Evolutionary conservation across 1,284 basidiomycete genomes (phyloP), one percentile per base, ranked within the genome.

Genomic region (Meripilus lineatus): DNA sequence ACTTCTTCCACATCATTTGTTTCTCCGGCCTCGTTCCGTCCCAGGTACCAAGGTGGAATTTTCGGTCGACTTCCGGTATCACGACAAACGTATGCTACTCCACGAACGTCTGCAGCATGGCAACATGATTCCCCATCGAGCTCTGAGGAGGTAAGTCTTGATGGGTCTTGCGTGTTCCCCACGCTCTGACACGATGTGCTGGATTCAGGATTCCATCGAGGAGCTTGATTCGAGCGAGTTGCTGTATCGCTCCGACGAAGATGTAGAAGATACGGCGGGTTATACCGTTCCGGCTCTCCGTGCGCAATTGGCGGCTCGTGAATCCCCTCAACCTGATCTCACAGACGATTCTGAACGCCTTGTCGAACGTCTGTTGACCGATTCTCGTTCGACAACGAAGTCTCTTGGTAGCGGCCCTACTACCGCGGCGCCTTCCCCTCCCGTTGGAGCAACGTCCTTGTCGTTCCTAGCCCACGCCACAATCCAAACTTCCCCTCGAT

Each of bases 321-420:
- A n/a, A n/a, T n/a, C n/a, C n/a, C n/a, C n/a, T n/a, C n/a, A n/a
- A n/a, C n/a, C 50, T 30, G 54, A 55, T 20, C 49, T 54, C 30
- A 55, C 58, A 21, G 56, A 57, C 40, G 53, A 55, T 35, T 61
- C 58, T 18, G 59, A 61, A 38, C 51, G 48, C 38, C 47, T 53
- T 23, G 61, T 63, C 33, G 61, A 61, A 38, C 57, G 53, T 11
- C 53, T 63, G 7, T 49, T 58, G 20, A 50, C 50, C 24, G 49
- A 50, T 13, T 42, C 46, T 6, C 40, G 34, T 2, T 48, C 50
- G 26, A 35, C 55, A 2, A 42, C 50, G 14, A 46, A 51, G 28
- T 41, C 50, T 20, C 32, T 24, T 25, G 41, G 18, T 5, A 26
- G 43, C 46, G 6, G 30, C 46, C 25, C 33, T n/a, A 47, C 51